Base-by-base conservation (phyloP, 2,329 filamentous ascomycete species). In the Plenodomus tracheiphilus region DNA sequence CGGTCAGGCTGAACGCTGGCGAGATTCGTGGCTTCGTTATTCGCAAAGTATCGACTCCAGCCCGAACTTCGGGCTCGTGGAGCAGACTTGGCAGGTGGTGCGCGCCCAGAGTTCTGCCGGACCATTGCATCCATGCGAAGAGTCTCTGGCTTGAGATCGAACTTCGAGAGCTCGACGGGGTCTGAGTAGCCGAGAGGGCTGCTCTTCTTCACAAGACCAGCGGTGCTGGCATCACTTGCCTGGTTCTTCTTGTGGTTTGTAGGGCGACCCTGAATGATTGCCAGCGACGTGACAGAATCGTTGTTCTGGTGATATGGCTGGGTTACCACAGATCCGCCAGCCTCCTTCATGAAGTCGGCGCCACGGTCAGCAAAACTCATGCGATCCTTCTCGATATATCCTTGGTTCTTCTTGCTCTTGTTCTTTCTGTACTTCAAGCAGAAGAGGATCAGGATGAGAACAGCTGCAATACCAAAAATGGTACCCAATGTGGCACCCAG, bases 401-500 rank as follows among this genome's bases (percentile, higher is more conserved):
- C 53, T 78, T 85, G 59, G 83, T 74, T 53, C 75, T 79, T n/a
- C 75, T 79, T 79, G 42, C 77, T 81, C 60, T 81, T 80, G 67
- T 82, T 84, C 59, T 81, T 79, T 50, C 79, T 80, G 57, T 81
- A 82, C 65, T 83, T 80, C 19, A 91, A 74, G 21, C 88, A 77
- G 42, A 94, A 76, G 17, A 97, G 79, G n/a, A 91, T 68, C 1
- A 89, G 69, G 20, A 88, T 79, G n/a, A 95, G 76, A 6, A 96
- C 67, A 0, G 85, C 74, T 17, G 87, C 85, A 43, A 91, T 76
- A 16, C 88, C 91, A 43, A 89, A 82, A 18, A 96, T 85, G n/a
- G 86, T 85, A 11, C 92, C 91, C 1, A 97, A 79, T 0, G 89
- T 89, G 42, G 89, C 89, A 28, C 89, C 92, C 1, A 97, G 80